Conservation (phyloP, 1,284 basidiomycete genomes). For the Wolfiporia cocos region DNA sequence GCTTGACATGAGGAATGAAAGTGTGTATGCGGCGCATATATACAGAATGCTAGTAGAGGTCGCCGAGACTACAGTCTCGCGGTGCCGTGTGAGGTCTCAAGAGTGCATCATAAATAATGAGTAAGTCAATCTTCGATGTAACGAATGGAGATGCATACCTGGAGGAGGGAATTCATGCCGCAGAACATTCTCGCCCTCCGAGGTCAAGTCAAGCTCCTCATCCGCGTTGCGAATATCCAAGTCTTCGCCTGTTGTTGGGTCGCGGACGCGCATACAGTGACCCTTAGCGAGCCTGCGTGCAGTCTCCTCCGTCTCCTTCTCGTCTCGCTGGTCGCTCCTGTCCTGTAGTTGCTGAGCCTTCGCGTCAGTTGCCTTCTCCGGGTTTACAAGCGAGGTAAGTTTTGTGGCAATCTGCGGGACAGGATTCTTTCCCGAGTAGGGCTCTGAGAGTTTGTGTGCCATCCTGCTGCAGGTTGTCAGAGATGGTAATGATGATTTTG, state of each 20-base stretch:
- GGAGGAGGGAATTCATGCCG: constrained; percentile 26
- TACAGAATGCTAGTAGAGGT: constrained; percentile 19
- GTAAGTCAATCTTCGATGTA: not conserved
- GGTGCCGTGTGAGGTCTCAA: constrained; percentile 27
- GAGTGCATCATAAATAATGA: not conserved
- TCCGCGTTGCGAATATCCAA: constrained; percentile 21
- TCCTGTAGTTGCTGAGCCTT: constrained; percentile 26
- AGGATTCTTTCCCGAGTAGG: constrained; percentile 30
- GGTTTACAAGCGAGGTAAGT: constrained; percentile 24
- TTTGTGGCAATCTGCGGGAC: constrained; percentile 26
- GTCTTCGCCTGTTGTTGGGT: constrained; percentile 28
- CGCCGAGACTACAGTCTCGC: constrained; percentile 17
- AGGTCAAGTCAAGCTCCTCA: constrained; percentile 19
- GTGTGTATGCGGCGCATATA: constrained; percentile 20
- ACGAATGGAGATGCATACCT: constrained; percentile 17
- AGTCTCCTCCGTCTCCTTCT: constrained; percentile 24
- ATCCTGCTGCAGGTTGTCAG: constrained; percentile 9
- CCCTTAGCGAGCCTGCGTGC: constrained; percentile 23
- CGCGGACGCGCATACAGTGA: constrained; percentile 21
- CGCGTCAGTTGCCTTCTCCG: constrained; percentile 25
- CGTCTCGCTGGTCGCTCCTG: constrained; percentile 17
- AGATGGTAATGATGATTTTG: not conserved
- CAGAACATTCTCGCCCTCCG: constrained; percentile 25
- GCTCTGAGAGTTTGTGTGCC: constrained; percentile 24
- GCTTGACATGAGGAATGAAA: constrained; percentile 19